Conservation (phyloP, 345 rosid genomes). For the Raphanus sativus region DNA sequence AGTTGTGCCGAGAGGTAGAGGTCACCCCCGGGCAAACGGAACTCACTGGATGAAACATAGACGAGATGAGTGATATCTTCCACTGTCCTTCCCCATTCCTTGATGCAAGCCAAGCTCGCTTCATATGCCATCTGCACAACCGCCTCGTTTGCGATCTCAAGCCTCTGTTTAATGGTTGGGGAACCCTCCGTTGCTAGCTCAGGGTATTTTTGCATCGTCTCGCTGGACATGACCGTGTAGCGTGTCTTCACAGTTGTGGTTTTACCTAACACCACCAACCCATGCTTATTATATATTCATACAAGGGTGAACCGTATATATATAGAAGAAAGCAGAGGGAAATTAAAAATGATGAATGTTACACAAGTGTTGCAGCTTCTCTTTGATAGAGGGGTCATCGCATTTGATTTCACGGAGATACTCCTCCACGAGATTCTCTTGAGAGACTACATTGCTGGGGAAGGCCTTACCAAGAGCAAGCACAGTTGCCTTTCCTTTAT, state of each 20-base stretch:
- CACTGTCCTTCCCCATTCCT: constrained; percentile 73
- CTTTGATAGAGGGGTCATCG: constrained; percentile 60
- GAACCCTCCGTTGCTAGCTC: constrained; percentile 81
- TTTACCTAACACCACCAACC: constrained; percentile 55
- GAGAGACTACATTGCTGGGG: constrained; percentile 71
- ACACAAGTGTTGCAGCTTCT: constrained; percentile 83
- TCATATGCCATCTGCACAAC: constrained; percentile 81
- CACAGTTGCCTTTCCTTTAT: constrained; percentile 77
- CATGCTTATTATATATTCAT: background rate
- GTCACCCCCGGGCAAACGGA: constrained; percentile 88
- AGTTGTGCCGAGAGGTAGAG: constrained; percentile 71
- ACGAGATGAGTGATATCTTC: constrained; percentile 82
- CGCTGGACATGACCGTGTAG: constrained; percentile 91
- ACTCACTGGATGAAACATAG: constrained; percentile 90
- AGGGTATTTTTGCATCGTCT: constrained; percentile 75
- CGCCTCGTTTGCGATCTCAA: constrained; percentile 85
- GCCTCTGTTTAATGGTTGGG: constrained; percentile 77
- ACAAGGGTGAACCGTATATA: background rate
- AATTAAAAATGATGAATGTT: constrained; percentile 29
- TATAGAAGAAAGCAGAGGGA: background rate
- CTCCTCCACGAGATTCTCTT: constrained; percentile 84
- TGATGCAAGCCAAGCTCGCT: constrained; percentile 77
- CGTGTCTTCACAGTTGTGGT: constrained; percentile 89
- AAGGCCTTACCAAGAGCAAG: constrained; percentile 94
- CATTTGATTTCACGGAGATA: constrained; percentile 80